Evolutionary conservation across 2,329 filamentous ascomycete species (phyloP), one percentile per base, ranked within the genome.

Genomic region (Pseudogymnoascus sp.): DNA sequence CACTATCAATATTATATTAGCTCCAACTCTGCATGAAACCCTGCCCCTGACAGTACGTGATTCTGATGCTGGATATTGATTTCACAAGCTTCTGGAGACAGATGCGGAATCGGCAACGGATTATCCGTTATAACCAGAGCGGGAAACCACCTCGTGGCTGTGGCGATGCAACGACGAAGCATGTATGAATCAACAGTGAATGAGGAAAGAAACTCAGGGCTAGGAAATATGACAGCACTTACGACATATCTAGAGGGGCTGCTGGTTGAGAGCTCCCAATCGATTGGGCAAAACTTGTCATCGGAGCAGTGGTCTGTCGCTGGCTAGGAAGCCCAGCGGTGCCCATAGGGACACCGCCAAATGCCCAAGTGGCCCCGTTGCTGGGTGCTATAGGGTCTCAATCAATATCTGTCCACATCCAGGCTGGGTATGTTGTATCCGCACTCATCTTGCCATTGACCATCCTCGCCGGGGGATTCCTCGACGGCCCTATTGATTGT

Each of bases 241-340:
- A 88, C 85, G 84, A 86, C 63, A 84, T 77, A 72, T 88, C 86
- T 65, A 88, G 75, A 43, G 84, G 81, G 66, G 85, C 84, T 68
- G 82, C 77, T 69, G 83, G 81, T 74, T 87, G 84, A 64, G 85
- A 86, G 66, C 83, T 83, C 60, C 70, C 82, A 70, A 88, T 77
- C 71, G 84, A 88, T 73, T 88, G 85, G 59, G 85, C 85, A 75
- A 88, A 88, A 74, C 85, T 88, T 77, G 73, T 82, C 85, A 69
- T 84, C 79, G 66, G 81, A 79, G 70, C 84, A 75, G 76, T 85
- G 80, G 71, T 83, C 78, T 62, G 77, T 74, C 66, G 80, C 60
- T 79, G 77, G 67, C 79, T 84, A 70, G 80, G 82, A 63, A 85
- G 77, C 46, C 78, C 78, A 70, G 79, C 79, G 69, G 77, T 77